Conservation (phyloP, 257 asterid genomes). For the Euphrasia confusa region DNA sequence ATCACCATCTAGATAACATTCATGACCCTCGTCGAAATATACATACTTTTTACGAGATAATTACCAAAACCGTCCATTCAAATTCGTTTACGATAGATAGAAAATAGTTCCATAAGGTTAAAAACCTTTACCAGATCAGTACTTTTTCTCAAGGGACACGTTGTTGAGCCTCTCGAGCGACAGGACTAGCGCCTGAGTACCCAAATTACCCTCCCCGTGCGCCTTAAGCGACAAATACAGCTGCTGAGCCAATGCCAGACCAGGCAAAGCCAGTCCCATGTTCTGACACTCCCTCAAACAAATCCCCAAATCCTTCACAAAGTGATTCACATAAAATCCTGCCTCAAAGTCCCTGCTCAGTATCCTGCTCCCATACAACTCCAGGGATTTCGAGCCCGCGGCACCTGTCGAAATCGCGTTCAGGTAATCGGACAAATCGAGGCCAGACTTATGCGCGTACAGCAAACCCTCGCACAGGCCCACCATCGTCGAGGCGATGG, state of each 20-base stretch:
- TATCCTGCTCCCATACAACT: slow-evolving; percentile 71
- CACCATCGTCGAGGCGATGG: slow-evolving; percentile 74
- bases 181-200: slow-evolving; percentile 82
- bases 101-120: slow-evolving; percentile 2
- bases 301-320: slow-evolving; percentile 93
- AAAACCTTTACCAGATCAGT: slow-evolving; percentile 26
- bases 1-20: slow-evolving; percentile 1
- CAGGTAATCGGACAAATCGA: slow-evolving; percentile 47
- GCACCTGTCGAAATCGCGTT: slow-evolving; percentile 80
- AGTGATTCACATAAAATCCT: slow-evolving; percentile 89
- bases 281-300: slow-evolving; percentile 87
- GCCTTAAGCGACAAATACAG: slow-evolving; percentile 81
- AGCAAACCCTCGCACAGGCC: slow-evolving; percentile 83
- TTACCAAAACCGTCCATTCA: not conserved
- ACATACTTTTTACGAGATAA: slow-evolving; percentile 1
- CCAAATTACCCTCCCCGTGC: slow-evolving; percentile 80
- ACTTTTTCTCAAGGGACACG: slow-evolving; percentile 34
- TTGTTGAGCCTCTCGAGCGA: slow-evolving; percentile 85
- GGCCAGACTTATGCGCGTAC: slow-evolving; percentile 74
- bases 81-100: not conserved
- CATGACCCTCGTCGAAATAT: not conserved
- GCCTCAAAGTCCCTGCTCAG: slow-evolving; percentile 73
- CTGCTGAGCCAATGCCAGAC: slow-evolving; percentile 88
- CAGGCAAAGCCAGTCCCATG: slow-evolving; percentile 87
- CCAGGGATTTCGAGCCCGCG: slow-evolving; percentile 86